These are phyloP conservation scores for Coemansia sp. DNA, from an alignment of 192 early-diverging fungal species.

Conservation along the genomic window DNA sequence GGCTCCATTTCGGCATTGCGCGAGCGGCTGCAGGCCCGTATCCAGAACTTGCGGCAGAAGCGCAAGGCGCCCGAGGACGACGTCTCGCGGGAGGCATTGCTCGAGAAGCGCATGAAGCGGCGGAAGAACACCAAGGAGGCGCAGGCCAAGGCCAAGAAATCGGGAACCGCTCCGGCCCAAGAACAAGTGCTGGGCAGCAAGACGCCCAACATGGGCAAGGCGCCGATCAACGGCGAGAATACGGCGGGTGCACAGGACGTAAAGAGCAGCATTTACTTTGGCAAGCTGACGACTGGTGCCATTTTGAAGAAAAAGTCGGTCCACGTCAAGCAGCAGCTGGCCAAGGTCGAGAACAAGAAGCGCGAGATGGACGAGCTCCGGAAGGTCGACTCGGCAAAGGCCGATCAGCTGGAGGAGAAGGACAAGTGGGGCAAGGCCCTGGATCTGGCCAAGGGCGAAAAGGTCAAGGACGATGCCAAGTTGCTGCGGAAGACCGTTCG, in stretches of 20 bases:
- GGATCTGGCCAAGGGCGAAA: conserved; percentile 82
- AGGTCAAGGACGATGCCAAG: conserved; percentile 88
- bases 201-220: conserved; percentile 17
- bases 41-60: conserved; percentile 60
- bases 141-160: conserved; percentile 40
- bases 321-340: conserved; percentile 56
- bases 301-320: conserved; percentile 50
- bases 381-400: conserved; percentile 61
- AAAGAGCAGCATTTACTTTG: conserved; percentile 45
- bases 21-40: conserved; percentile 63
- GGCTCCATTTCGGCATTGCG: conserved; percentile 61
- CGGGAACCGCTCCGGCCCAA: conserved; percentile 7
- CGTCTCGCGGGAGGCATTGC: conserved; percentile 65
- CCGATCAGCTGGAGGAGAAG: conserved; percentile 68
- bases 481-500: conserved; percentile 91
- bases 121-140: conserved; percentile 57
- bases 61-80: conserved; percentile 63
- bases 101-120: conserved; percentile 73
- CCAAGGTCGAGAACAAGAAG: conserved; percentile 72
- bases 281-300: conserved; percentile 38
- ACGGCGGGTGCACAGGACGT: conserved; percentile 9
- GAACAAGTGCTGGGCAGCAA: conserved; percentile 39
- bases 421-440: conserved; percentile 80
- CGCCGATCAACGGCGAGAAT: not conserved
- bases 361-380: conserved; percentile 76